These are phyloP conservation scores for Entomortierella parvispora DNA, from an alignment of 192 early-diverging fungal species.

Conservation along the genomic window DNA sequence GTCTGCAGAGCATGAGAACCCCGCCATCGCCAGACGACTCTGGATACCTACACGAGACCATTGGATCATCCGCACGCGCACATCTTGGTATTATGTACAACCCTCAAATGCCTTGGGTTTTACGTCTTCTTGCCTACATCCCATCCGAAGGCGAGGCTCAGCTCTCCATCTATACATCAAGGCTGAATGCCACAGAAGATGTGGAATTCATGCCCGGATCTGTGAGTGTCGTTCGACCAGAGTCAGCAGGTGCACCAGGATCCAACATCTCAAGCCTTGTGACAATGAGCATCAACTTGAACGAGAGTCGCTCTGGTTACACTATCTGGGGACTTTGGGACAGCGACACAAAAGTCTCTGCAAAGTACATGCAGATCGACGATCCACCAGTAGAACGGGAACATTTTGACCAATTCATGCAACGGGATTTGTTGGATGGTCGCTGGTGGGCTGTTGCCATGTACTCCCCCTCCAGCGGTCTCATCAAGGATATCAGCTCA, in stretches of 20 bases:
- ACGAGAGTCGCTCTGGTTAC: constrained; percentile 30
- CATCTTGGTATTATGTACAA: constrained; percentile 37
- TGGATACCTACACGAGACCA: constrained; percentile 42
- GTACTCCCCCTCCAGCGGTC: constrained; percentile 32
- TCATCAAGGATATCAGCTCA: constrained; percentile 40
- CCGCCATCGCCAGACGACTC: constrained; percentile 14
- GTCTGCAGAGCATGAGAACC: constrained; percentile 22
- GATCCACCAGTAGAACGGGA: constrained; percentile 27
- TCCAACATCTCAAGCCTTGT: constrained; percentile 12
- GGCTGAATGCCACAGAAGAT: constrained; percentile 16
- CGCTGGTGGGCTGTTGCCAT: constrained; percentile 51
- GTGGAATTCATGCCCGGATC: constrained; percentile 28
- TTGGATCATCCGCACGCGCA: constrained; percentile 16
- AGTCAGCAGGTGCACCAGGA: constrained; percentile 26
- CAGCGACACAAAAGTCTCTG: constrained; percentile 12
- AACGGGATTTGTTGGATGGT: constrained; percentile 29
- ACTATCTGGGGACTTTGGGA: constrained; percentile 43
- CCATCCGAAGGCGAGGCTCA: constrained; percentile 38
- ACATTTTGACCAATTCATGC: constrained; percentile 12
- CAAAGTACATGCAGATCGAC: constrained; percentile 39
- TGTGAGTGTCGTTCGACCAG: constrained; percentile 12
- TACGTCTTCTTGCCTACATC: constrained; percentile 40
- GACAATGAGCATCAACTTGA: constrained; percentile 9
- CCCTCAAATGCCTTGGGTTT: constrained; percentile 31
- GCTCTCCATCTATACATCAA: constrained; percentile 28